Percentiles rank a stretch among this genome's conserved stretches.
Conservation (phyloP, 1,139 yeast species). For the Meyerozyma athensensis region DNA sequence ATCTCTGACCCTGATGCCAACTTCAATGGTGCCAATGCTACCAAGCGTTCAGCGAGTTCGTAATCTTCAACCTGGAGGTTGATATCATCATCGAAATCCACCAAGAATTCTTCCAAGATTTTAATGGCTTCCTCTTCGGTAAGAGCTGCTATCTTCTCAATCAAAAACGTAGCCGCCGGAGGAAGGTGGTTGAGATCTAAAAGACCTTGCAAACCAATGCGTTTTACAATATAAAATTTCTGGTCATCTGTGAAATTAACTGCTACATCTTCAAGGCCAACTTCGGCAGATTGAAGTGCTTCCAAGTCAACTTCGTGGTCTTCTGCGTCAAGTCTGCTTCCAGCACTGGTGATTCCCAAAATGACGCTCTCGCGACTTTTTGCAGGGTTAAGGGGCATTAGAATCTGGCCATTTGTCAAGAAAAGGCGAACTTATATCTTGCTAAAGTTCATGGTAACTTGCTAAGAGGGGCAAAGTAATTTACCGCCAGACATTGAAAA, state of each 20-base stretch:
- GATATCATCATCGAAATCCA: conserved; percentile 42
- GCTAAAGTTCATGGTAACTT: background rate
- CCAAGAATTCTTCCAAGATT: conserved; percentile 32
- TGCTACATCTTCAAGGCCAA: conserved; percentile 21
- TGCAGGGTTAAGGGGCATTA: background rate
- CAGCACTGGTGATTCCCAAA: conserved; percentile 29
- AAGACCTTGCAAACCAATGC: conserved; percentile 26
- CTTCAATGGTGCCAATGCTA: background rate
- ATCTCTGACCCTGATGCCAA: background rate
- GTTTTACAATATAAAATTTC: conserved; percentile 22
- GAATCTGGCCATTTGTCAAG: background rate
- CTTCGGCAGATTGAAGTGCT: conserved; percentile 13
- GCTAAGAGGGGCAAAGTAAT: background rate
- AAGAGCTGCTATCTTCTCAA: conserved; percentile 25
- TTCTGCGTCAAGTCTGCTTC: conserved; percentile 13
- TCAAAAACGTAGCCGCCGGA: conserved; percentile 22
- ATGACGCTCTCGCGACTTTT: too few relatives aligned
- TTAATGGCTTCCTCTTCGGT: conserved; percentile 19
- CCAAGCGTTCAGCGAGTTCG: conserved; percentile 11
- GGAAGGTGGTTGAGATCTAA: conserved; percentile 24
- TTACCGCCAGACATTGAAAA: background rate
- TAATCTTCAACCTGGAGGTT: conserved; percentile 41
- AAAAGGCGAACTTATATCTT: background rate
- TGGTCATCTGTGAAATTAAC: conserved; percentile 21
- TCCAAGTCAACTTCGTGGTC: conserved; percentile 13